Evolutionary conservation across 257 asterid species (phyloP), one percentile per base, ranked within the genome.

Genomic region (Solanum clarkiae): DNA sequence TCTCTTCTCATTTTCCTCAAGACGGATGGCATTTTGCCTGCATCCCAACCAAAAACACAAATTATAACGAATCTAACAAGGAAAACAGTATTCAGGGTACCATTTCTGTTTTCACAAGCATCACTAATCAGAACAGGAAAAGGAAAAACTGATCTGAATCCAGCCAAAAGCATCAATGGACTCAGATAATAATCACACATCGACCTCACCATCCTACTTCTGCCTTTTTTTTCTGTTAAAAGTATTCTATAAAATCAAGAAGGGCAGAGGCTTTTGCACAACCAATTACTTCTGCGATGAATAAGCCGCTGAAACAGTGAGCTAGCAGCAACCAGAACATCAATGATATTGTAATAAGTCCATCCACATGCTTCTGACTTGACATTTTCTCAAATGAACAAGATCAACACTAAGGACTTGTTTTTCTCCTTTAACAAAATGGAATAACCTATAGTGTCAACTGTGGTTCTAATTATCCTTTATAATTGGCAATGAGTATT

Each of bases 1-100:
- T 89, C 32, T 86, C 90, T 93, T 94, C 91, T 96, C 99, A 90
- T 96, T 96, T 93, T 93, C 99, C 90, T 94, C 99, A 59, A 94
- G 96, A 49, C 95, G 91, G 85, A 93, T 91, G 20, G 96, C 88
- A 65, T 96, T 96, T 87, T 84, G 93, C 92, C 99, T 96, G 94
- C 83, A 88, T 56, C 44, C 63, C 82, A 44, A 72, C 62, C 42
- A 74, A 74, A 72, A 45, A 3, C 59, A 74, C 59, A 47, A 72
- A 72, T 13, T 72, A 0, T 7, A 45, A 74, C 13, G 42, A 74
- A 7, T 47, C 60, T 22, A 22, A 1, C 4, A 74, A 47, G 22
- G 22, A 74, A 74, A 47, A 49, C 0, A 22, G 16, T 12, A 72
- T 7, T 45, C 42, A 66, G n/a, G 16, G 42, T n/a, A 49, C 6